These are phyloP conservation scores for Monosporascus sp. DNA, from an alignment of 2,329 filamentous ascomycete genomes.

Conservation along the genomic window DNA sequence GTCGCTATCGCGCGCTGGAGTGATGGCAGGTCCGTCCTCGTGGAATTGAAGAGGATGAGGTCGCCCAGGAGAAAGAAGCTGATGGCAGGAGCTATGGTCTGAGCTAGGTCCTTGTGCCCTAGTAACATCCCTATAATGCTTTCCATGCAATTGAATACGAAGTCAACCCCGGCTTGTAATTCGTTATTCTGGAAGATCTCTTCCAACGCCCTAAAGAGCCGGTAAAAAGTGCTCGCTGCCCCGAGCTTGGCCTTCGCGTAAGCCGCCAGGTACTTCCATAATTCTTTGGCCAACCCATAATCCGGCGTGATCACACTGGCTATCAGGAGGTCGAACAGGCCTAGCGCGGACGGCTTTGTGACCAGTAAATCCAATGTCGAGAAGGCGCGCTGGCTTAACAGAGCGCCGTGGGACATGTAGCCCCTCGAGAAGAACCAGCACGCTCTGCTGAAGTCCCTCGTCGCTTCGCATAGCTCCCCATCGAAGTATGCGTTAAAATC, in stretches of 20 bases:
- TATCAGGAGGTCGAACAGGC: constrained; percentile 15
- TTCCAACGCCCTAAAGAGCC: constrained; percentile 9
- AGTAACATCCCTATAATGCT: constrained; percentile 17
- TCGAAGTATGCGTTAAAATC: constrained; percentile 14
- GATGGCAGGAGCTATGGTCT: constrained; percentile 11
- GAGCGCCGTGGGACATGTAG: constrained; percentile 10
- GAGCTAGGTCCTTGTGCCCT: constrained; percentile 8
- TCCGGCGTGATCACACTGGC: constrained; percentile 13
- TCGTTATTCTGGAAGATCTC: constrained; percentile 12
- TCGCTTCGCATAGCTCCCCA: constrained; percentile 14
- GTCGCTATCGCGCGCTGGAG: constrained; percentile 8
- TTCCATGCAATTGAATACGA: constrained; percentile 17
- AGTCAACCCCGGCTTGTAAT: constrained; percentile 10
- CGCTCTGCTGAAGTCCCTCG: constrained; percentile 15
- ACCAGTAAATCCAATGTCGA: constrained; percentile 13
- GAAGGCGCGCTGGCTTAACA: constrained; percentile 13
- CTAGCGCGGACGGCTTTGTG: constrained; percentile 12
- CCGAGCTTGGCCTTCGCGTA: constrained; percentile 12
- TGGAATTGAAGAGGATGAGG: constrained; percentile 11
- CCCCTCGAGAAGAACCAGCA: constrained; percentile 16
- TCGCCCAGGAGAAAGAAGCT: constrained; percentile 13
- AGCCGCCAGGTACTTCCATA: constrained; percentile 15
- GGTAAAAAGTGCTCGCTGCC: constrained; percentile 6
- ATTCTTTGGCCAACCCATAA: constrained; percentile 10
- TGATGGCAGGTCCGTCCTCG: constrained; percentile 10